Evolutionary conservation across 169 alveolate genomes (phyloP), one percentile per base, ranked within the genome.

Genomic region (Cystoisospora suis): DNA sequence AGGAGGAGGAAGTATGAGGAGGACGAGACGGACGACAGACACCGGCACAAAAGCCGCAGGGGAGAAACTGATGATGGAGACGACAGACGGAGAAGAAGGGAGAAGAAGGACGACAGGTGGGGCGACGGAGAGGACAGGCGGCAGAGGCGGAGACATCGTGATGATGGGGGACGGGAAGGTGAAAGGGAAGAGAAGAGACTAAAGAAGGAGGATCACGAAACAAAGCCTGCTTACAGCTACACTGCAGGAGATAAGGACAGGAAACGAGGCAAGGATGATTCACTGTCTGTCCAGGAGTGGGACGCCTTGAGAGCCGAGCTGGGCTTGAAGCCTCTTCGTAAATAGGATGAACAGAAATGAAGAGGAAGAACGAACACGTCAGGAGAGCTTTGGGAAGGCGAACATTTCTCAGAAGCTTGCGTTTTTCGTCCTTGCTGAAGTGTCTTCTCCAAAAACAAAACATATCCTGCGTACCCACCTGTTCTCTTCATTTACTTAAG

Each of bases 261-360:
- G 32, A 49, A 47, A 58, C 61, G 81, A 42, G 65, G 65, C 9
- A 83, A 83, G 45, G 91, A 93, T 59, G 91, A 94, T n/a, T 95
- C 91, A 42, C 36, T 94, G 53, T 91, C 97, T 0, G 95, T 96
- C 75, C 95, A 93, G 0, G 93, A 93, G 75, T 95, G 97, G 97
- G 95, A 96, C 79, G 91, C 90, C 59, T 69, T 94, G 58, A 90
- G 97, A 32, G 92, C 94, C 49, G 90, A 90, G 9, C 77, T 96
- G 79, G 97, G 97, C 20, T 81, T 96, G 91, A 96, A 96, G 83
- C 97, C 97, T 27, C 96, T 96, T 72, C n/a, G n/a, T n/a, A n/a
- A n/a, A n/a, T n/a, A n/a, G n/a, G n/a, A n/a, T n/a, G n/a, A n/a
- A n/a, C n/a, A n/a, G n/a, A n/a, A n/a, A n/a, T n/a, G n/a, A n/a